Base-by-base conservation (phyloP, 176 grass and related monocot genomes). In the Cymbopogon citratus region DNA sequence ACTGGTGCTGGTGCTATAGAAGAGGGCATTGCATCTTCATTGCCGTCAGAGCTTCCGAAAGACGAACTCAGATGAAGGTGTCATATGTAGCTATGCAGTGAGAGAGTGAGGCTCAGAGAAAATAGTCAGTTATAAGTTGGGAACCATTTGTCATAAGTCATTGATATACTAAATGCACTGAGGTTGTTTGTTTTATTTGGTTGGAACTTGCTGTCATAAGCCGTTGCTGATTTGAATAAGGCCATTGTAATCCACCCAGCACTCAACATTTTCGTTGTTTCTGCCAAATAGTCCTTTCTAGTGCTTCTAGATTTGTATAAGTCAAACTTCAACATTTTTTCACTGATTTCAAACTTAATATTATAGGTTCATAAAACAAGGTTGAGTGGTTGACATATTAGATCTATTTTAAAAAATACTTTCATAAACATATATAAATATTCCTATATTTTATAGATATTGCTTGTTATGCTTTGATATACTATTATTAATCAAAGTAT, bases 11-110 rank as follows among this genome's bases (percentile, higher is more conserved):
- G 68, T 81, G 9, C 51, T 40, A 79, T 41, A 28, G 70, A 69
- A 59, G 87, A 78, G 64, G 79, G 76, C 54, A 64, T 48, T 67
- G 56, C 80, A 34, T 33, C 68, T 21, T 36, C 77, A 1, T 69
- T 41, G 4, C 34, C 83, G 67, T 43, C 80, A 39, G 73, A 39
- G 68, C 78, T 1, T 73, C 83, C 48, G 59, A 93, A 91, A 86
- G 92, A 99, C 71, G 96, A 99, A 67, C 87, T 99, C 56, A 95
- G 63, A 91, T 88, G 27, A 71, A 86, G 74, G 73, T 80, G 67
- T 15, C 26, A 74, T 74, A 41, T 54, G 59, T 27, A 57, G n/a
- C 66, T 25, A 24, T 29, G 43, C 6, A 40, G 64, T n/a, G 18
- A 39, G 34, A 44, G 4, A 52, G 39, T 36, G 12, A 39, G 34